Evolutionary conservation across 2,329 filamentous ascomycete species (phyloP).

Genomic region (Phialophora expanda): DNA sequence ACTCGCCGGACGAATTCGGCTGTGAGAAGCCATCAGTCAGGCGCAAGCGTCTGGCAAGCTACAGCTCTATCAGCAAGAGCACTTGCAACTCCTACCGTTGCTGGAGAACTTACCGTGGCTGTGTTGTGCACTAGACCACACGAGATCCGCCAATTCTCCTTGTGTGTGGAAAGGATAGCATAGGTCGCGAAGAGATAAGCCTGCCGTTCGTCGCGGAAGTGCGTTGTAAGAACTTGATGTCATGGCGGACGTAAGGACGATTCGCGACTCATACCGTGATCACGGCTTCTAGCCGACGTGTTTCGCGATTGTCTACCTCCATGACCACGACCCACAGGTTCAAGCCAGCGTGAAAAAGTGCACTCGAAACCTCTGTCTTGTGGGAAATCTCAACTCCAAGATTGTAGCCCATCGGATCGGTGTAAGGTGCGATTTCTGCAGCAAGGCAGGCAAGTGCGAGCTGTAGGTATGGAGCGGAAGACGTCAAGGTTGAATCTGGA

Average conservation of each 20-base stretch:
- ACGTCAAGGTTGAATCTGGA: background rate
- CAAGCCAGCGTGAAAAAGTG: slow-evolving; percentile 11
- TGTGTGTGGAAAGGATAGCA: slow-evolving; percentile 16
- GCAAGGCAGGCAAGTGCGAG: slow-evolving; percentile 25
- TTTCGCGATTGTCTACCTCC: slow-evolving; percentile 26
- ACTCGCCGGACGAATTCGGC: slow-evolving; percentile 2
- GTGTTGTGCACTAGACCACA: slow-evolving; percentile 20
- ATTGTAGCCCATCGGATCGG: slow-evolving; percentile 9
- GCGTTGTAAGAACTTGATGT: background rate
- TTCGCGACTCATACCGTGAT: slow-evolving; percentile 11
- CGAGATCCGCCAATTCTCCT: slow-evolving; percentile 12
- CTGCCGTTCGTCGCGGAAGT: background rate
- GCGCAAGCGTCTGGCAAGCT: slow-evolving; percentile 26
- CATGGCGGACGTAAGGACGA: background rate
- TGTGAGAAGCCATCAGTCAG: slow-evolving; percentile 26
- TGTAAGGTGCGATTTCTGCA: slow-evolving; percentile 9
- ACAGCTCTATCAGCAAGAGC: background rate
- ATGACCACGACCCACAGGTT: slow-evolving; percentile 23
- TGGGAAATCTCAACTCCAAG: background rate
- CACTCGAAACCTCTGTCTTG: slow-evolving; percentile 14
- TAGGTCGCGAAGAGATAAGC: slow-evolving; percentile 16
- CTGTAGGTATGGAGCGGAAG: slow-evolving; percentile 24
- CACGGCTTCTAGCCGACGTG: slow-evolving; percentile 20
- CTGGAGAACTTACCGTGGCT: slow-evolving; percentile 16
- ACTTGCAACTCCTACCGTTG: background rate